Base-by-base conservation (phyloP, 2,329 filamentous ascomycete genomes). In the Leptosphaerulina australis region DNA sequence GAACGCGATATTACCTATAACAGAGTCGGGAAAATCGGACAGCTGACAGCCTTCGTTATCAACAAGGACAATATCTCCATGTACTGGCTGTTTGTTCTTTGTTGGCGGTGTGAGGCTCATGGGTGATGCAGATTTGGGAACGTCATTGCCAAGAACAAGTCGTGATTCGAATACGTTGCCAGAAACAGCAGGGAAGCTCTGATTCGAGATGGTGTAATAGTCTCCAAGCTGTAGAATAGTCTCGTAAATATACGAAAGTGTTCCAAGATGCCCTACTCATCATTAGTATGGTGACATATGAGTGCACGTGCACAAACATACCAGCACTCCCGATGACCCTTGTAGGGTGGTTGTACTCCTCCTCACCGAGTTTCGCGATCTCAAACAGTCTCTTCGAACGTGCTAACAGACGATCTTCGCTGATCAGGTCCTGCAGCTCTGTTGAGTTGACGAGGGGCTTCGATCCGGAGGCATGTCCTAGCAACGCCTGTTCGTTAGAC, bases 1-100 rank as follows among this genome's bases (percentile, higher is more conserved):
- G 35, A 94, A 79, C 4, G 87, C 88, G 53, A 95, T 87, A 53
- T 84, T 83, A 33, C 85, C 87, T 12, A 76, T 70, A 9, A 87
- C 77, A 0, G 76, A 73, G 4, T 78, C 66, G 1, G 88, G 83
- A 64, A 84, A 92, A 71, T 92, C 88, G 5, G 63, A 65, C 9
- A 53, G 50, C 44, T 68, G 55, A 49, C 72, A 69, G 20, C 68
- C 66, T 41, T 68, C 66, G 28, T 72, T 70, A 1, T 64, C 56
- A 8, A 73, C 66, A 21, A 70, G 56, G 5, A 72, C 63, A 6
- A 74, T 45, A 25, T 68, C 60, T 2, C 70, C 70, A 34, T 69
- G 58, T 1, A 74, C 70, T 1, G 71, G 70, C 50, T 74, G 54
- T 44, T 69, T 73, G 51, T 71, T 50, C 53, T 67, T 69, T 6